Evolutionary conservation across 305 asterid genomes (phyloP).

Genomic region (Fraxinus angustifolia): DNA sequence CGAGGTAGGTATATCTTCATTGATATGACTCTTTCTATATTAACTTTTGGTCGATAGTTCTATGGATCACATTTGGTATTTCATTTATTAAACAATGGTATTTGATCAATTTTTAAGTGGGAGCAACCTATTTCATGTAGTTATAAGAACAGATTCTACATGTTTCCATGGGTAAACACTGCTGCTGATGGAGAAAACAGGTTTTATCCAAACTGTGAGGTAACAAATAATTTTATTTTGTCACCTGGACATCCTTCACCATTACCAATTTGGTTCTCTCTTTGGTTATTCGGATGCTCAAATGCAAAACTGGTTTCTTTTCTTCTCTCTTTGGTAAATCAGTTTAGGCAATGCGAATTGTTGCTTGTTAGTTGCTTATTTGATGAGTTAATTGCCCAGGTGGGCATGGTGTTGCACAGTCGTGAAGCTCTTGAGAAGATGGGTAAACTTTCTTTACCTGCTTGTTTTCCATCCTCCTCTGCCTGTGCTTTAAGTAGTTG

Average conservation of each 20-base stretch:
- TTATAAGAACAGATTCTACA: slow-evolving; percentile 34
- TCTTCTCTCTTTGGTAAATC: slow-evolving; percentile 17
- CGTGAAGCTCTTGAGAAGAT: slow-evolving; percentile 36
- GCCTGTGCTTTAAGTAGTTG: neutral
- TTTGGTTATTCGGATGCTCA: slow-evolving; percentile 34
- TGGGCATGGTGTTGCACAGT: slow-evolving; percentile 43
- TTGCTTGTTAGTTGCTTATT: slow-evolving; percentile 45
- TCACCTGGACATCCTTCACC: slow-evolving; percentile 26
- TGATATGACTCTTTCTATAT: slow-evolving; percentile 37
- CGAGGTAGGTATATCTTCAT: slow-evolving; percentile 86
- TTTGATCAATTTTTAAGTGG: slow-evolving; percentile 33
- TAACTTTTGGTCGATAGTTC: slow-evolving; percentile 26
- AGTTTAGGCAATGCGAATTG: slow-evolving; percentile 33
- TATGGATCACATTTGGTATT: slow-evolving; percentile 28
- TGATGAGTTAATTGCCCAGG: slow-evolving; percentile 35
- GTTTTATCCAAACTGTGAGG: slow-evolving; percentile 36
- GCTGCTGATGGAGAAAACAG: slow-evolving; percentile 47
- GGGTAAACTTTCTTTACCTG: slow-evolving; percentile 56
- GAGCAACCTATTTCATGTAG: slow-evolving; percentile 28
- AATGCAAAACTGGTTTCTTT: slow-evolving; percentile 16
- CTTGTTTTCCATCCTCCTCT: slow-evolving; percentile 24
- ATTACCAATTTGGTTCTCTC: slow-evolving; percentile 23
- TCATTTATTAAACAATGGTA: slow-evolving; percentile 15
- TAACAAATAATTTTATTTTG: slow-evolving; percentile 38
- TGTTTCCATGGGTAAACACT: slow-evolving; percentile 38